phyloP scores from a whole-genome alignment of 129 eudicot genomes.

The Flaveria bidentis region DNA sequence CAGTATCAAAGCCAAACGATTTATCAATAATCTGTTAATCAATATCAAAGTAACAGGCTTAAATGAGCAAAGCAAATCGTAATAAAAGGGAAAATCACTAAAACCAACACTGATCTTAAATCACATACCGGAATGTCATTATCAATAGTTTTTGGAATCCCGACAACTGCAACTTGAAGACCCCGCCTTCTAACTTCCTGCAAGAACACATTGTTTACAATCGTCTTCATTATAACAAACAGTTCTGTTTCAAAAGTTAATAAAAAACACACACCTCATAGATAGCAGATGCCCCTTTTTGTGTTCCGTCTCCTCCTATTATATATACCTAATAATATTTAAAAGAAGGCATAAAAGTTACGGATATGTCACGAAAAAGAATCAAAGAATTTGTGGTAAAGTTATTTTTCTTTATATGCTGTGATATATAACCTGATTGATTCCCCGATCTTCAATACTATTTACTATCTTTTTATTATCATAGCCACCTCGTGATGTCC shows the following conservation, averaged over 20 bases:
- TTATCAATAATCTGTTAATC: conserved; percentile 72
- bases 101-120: conserved; percentile 5
- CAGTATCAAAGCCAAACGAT: conserved; percentile 94
- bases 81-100: not conserved
- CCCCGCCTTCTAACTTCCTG: conserved; percentile 91
- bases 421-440: conserved; percentile 71
- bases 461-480: conserved; percentile 81
- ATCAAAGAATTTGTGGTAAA: not conserved
- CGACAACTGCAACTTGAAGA: conserved; percentile 83
- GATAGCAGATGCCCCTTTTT: conserved; percentile 85
- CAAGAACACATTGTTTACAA: conserved; percentile 7
- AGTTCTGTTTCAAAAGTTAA: not conserved
- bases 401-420: not conserved
- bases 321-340: conserved; percentile 64
- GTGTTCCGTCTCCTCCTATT: conserved; percentile 98
- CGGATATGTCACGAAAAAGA: not conserved
- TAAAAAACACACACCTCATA: conserved; percentile 57
- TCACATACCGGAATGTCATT: conserved; percentile 87
- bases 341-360: not conserved
- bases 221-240: not conserved
- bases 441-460: conserved; percentile 91
- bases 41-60: conserved; percentile 3
- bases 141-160: conserved; percentile 95
- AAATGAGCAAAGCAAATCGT: conserved; percentile 7
- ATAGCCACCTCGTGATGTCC: conserved; percentile 94